Evolutionary conservation across 2,329 filamentous ascomycete genomes (phyloP), one percentile per base, ranked within the genome.

Genomic region (Pezicula rhizophila): DNA sequence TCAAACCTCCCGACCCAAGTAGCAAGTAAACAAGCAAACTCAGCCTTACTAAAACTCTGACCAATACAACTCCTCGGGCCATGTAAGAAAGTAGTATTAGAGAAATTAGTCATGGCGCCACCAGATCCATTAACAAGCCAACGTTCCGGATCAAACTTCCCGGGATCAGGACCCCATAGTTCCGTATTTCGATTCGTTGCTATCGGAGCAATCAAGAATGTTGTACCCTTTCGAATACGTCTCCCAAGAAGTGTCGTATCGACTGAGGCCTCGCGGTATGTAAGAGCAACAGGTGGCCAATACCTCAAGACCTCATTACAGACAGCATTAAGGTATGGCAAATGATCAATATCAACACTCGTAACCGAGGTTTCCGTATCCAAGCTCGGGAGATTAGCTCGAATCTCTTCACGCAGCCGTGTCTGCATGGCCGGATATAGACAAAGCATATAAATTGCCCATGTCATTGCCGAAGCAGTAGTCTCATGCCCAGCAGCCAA

Each of bases 41-140:
- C 92, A 1, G 85, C 81, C 63, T 82, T 85, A 0, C 91, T 87
- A 68, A 96, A 96, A 2, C 75, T 74, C 66, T 84, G 78, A 0
- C 90, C 91, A 57, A 96, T 96, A 63, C 91, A 96, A 61, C 84
- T 87, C 46, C 90, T 73, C 2, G 90, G 89, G 0, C 91, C 91
- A 64, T 95, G 89, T 50, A 96, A 66, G 68, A 96, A 96, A 0
- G 88, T 92, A 68, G 92, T 64, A 59, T 86, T 84, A 1, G 84
- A 79, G 64, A 85, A 95, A 66, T 92, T 93, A 56, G 77, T 88
- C 14, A 75, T 72, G 1, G 88, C 85, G 8, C 87, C 87, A 6
- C 89, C 89, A 1, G 39, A 35, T 8, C 60, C 72, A 28, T 66
- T 65, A n/a, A 65, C 70, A 61, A 85, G 74, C 87, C 87, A 92